phyloP scores from a whole-genome alignment of 2,329 filamentous ascomycete species.

The Uncinocarpus reesii region DNA sequence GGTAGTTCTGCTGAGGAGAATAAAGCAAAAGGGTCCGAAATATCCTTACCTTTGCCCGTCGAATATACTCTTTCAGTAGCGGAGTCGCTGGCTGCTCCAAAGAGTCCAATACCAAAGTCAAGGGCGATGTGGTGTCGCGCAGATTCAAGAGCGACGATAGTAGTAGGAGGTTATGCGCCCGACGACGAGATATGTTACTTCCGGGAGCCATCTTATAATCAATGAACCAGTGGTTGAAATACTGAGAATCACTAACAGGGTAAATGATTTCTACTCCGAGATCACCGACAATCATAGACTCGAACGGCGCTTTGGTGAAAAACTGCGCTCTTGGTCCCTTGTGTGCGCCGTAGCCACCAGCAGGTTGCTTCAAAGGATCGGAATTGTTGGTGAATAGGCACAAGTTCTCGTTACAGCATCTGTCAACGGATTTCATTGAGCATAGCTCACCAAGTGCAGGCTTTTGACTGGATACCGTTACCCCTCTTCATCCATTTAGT shows the following conservation, averaged over 20 bases:
- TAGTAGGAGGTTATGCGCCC: slow-evolving; percentile 74
- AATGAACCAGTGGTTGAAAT: too few relatives aligned
- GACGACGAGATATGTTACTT: slow-evolving; percentile 46
- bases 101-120: slow-evolving; percentile 76
- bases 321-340: too few relatives aligned
- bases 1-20: too few relatives aligned
- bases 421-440: neutral
- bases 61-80: slow-evolving; percentile 62
- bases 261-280: too few relatives aligned
- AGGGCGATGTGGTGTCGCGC: slow-evolving; percentile 68
- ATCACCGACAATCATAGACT: too few relatives aligned
- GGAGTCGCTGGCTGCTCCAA: slow-evolving; percentile 69
- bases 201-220: neutral
- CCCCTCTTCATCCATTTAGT: neutral
- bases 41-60: slow-evolving; percentile 56
- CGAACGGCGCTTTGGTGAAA: too few relatives aligned
- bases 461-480: neutral
- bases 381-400: neutral
- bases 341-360: neutral
- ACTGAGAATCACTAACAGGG: too few relatives aligned
- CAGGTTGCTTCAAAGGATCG: too few relatives aligned
- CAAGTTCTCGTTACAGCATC: neutral
- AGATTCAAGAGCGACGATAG: slow-evolving; percentile 72
- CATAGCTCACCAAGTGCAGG: neutral
- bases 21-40: slow-evolving; percentile 1